These are phyloP conservation scores for Annulohypoxylon moriforme DNA, from an alignment of 495 filamentous ascomycete genomes.

Conservation along the genomic window DNA sequence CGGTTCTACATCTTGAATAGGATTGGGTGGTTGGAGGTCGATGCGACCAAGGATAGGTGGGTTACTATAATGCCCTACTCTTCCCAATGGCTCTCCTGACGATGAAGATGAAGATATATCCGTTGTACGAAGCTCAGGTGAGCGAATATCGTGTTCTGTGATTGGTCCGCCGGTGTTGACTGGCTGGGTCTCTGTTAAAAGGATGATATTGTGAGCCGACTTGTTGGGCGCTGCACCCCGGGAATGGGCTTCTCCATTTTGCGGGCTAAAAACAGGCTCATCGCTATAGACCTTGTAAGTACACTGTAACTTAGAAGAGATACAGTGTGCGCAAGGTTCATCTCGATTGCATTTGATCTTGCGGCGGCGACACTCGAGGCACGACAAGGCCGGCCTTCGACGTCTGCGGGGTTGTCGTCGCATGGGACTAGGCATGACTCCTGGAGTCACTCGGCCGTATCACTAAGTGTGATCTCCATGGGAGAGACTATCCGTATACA, in stretches of 20 bases:
- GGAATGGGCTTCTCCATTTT: background rate
- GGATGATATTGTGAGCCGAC: constrained; percentile 19
- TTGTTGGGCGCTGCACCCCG: constrained; percentile 7
- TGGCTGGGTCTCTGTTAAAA: background rate
- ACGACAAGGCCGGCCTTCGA: constrained; percentile 55
- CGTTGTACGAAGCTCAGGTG: background rate
- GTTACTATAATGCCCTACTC: background rate
- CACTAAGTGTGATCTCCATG: background rate
- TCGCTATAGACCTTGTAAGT: constrained; percentile 35
- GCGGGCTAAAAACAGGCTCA: constrained; percentile 6
- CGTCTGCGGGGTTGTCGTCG: constrained; percentile 47
- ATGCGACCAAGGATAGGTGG: background rate
- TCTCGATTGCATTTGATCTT: constrained; percentile 63
- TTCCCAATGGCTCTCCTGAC: background rate
- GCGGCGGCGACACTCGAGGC: constrained; percentile 61
- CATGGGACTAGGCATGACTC: constrained; percentile 13
- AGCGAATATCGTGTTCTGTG: background rate
- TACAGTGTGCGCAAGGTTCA: constrained; percentile 59
- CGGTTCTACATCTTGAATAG: constrained; percentile 10
- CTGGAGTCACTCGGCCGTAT: constrained; percentile 18
- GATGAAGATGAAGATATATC: background rate
- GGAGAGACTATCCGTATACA: background rate
- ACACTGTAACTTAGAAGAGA: constrained; percentile 44
- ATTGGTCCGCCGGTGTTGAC: background rate
- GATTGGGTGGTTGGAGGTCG: constrained; percentile 8